phyloP scores from a whole-genome alignment of 2,329 filamentous ascomycete genomes.

The Hypoxylon sp. region DNA sequence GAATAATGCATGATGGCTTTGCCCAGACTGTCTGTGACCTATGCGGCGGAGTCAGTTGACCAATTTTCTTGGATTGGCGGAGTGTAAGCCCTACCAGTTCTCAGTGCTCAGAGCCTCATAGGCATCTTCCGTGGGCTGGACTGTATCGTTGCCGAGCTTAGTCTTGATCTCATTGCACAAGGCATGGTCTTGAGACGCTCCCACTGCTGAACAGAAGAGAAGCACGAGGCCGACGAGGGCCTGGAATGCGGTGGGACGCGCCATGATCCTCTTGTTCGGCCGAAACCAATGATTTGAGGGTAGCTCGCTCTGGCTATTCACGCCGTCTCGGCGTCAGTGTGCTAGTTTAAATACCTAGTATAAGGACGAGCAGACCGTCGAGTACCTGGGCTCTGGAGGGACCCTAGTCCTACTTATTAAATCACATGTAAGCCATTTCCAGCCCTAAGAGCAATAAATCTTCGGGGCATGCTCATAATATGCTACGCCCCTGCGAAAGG shows the following conservation, averaged over 20 bases:
- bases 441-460: constrained; percentile 29
- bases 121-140: constrained; percentile 27
- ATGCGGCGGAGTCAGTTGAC: constrained; percentile 15
- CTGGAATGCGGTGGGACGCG: constrained; percentile 19
- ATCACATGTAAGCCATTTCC: constrained; percentile 14
- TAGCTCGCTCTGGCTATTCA: constrained; percentile 26
- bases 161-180: constrained; percentile 31
- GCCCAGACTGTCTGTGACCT: constrained; percentile 50
- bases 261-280: constrained; percentile 28
- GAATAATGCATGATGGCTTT: constrained; percentile 47
- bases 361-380: constrained; percentile 9
- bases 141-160: constrained; percentile 30
- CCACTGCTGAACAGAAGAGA: constrained; percentile 18
- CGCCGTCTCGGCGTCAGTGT: constrained; percentile 27
- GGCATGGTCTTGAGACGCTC: constrained; percentile 26
- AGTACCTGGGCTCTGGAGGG: constrained; percentile 1
- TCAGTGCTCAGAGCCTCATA: constrained; percentile 41
- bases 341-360: constrained; percentile 37
- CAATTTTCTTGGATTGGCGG: background rate
- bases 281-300: constrained; percentile 22
- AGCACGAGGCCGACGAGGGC: constrained; percentile 22
- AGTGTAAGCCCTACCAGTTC: constrained; percentile 31
- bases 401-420: constrained; percentile 30
- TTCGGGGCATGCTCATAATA: background rate
- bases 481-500: constrained; percentile 14